Percentiles rank a stretch among this genome's conserved stretches.
phyloP scores from a whole-genome alignment of 306 rosid species.

The Cicer chorassanicum region DNA sequence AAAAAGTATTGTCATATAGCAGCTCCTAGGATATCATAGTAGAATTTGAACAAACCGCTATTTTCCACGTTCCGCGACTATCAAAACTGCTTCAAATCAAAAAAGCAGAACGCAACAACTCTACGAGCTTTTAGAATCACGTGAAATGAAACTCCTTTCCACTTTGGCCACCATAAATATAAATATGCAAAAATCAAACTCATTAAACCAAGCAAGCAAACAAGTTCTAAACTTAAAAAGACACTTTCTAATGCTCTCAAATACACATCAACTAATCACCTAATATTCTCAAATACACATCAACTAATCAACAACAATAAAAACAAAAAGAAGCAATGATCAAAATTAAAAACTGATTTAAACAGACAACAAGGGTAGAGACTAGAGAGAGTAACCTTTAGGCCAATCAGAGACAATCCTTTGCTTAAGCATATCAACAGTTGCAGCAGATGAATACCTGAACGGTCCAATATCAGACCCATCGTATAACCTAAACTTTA shows the following conservation, averaged over 20 bases:
- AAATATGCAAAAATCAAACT: constrained; percentile 16
- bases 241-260: background rate
- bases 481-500: constrained; percentile 87
- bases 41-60: too few relatives aligned
- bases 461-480: constrained; percentile 88
- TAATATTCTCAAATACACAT: background rate
- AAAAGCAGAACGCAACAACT: constrained; percentile 11
- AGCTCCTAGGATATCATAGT: too few relatives aligned
- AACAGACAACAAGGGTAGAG: background rate
- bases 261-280: constrained; percentile 7
- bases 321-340: background rate
- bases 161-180: background rate
- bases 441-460: constrained; percentile 79
- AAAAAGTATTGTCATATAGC: too few relatives aligned
- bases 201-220: constrained; percentile 22
- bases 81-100: too few relatives aligned
- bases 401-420: constrained; percentile 94
- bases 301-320: constrained; percentile 20
- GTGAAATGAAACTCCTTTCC: background rate
- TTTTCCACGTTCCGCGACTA: too few relatives aligned
- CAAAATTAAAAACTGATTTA: background rate
- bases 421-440: constrained; percentile 90
- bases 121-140: background rate
- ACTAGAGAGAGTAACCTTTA: constrained; percentile 57
- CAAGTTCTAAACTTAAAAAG: background rate